These are phyloP conservation scores for Suhomyces atakaporum DNA, from an alignment of 1,139 yeast genomes.

Conservation along the genomic window DNA sequence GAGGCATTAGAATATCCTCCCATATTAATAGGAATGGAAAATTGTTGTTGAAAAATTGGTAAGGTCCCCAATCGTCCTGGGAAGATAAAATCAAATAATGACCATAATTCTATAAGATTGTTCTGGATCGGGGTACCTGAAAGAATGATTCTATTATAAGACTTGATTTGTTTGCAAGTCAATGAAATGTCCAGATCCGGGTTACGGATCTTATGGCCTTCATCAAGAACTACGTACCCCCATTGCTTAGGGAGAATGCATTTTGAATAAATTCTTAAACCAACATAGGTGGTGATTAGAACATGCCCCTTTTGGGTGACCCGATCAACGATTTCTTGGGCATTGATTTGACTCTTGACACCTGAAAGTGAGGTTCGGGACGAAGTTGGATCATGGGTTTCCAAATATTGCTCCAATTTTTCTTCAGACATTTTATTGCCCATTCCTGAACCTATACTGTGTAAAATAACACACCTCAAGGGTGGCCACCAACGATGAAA, in stretches of 20 bases:
- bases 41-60: constrained; percentile 91
- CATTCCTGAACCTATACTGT: constrained; percentile 93
- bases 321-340: constrained; percentile 48
- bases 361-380: constrained; percentile 23
- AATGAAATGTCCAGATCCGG: constrained; percentile 90
- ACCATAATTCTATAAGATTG: constrained; percentile 89
- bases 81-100: constrained; percentile 88
- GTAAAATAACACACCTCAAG: constrained; percentile 78
- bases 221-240: constrained; percentile 92
- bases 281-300: constrained; percentile 88
- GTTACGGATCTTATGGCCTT: constrained; percentile 94
- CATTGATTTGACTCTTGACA: constrained; percentile 40
- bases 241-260: constrained; percentile 69
- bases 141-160: constrained; percentile 79
- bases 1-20: constrained; percentile 99
- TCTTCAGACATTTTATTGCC: constrained; percentile 49
- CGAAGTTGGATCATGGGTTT: constrained; percentile 45
- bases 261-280: constrained; percentile 75
- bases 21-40: constrained; percentile 86
- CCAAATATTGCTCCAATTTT: constrained; percentile 50
- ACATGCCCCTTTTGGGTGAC: constrained; percentile 73
- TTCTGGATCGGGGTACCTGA: constrained; percentile 98
- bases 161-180: constrained; percentile 77
- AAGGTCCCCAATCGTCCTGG: constrained; percentile 94
- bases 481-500: constrained; percentile 99